These are phyloP conservation scores for Pythium rishiriense DNA, from an alignment of 352 stramenopile genomes.

Conservation along the genomic window DNA sequence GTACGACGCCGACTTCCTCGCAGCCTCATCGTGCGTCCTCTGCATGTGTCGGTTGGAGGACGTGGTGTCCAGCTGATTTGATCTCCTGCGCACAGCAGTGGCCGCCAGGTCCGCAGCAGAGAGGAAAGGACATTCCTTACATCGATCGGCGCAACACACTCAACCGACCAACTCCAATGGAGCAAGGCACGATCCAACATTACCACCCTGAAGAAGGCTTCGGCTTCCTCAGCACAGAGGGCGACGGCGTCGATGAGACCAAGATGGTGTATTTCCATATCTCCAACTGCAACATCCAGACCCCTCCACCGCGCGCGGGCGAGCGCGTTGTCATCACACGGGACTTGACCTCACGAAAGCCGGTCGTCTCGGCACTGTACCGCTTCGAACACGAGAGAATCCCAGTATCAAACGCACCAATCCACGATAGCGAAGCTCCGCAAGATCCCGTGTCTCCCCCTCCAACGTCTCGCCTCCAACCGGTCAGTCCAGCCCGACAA, in stretches of 20 bases:
- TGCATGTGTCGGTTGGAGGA: not conserved
- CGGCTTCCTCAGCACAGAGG: not conserved
- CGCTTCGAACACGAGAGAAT: not conserved
- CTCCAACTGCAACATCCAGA: slow-evolving; percentile 5
- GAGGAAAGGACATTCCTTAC: too few relatives aligned
- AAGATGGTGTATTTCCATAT: not conserved
- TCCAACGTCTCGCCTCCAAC: too few relatives aligned
- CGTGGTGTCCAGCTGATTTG: too few relatives aligned
- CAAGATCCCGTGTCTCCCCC: too few relatives aligned
- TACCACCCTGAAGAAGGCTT: not conserved
- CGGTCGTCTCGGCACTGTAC: not conserved
- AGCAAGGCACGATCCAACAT: not conserved
- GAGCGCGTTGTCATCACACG: not conserved
- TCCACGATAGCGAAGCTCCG: not conserved
- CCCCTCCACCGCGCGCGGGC: not conserved
- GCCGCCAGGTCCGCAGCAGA: too few relatives aligned
- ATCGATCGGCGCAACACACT: not conserved
- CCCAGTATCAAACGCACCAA: too few relatives aligned
- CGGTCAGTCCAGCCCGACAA: not conserved
- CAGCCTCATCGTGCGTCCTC: not conserved
- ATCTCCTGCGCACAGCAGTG: too few relatives aligned
- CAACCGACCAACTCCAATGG: not conserved
- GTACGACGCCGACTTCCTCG: not conserved
- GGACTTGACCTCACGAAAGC: not conserved
- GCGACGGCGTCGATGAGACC: not conserved